phyloP scores from a whole-genome alignment of 768 basidiomycete genomes.

The Panus rudis region DNA sequence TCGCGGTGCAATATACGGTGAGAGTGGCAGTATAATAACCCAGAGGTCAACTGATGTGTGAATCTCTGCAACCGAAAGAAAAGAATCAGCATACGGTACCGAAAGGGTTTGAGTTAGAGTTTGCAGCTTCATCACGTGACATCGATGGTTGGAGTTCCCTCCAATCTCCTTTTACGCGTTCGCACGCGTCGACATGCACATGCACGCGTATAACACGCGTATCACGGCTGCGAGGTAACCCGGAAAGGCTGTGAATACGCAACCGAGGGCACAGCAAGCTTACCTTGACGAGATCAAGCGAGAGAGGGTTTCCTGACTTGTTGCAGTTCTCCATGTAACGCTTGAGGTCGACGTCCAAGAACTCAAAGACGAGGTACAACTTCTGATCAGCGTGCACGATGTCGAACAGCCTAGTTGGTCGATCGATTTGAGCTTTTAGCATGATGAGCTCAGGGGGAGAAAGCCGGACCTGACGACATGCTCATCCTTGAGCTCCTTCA shows the following conservation, averaged over 20 bases:
- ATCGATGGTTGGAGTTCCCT: background rate
- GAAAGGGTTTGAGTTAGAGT: slow-evolving; percentile 2
- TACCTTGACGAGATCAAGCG: slow-evolving; percentile 75
- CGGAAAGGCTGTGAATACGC: background rate
- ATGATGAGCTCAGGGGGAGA: background rate
- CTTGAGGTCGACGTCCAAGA: slow-evolving; percentile 94
- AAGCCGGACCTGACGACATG: slow-evolving; percentile 81
- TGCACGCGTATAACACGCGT: slow-evolving; percentile 28
- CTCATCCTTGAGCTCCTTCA: slow-evolving; percentile 95
- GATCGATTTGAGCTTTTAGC: slow-evolving; percentile 1
- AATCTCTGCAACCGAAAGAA: slow-evolving; percentile 66
- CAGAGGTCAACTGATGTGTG: slow-evolving; percentile 86
- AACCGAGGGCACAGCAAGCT: slow-evolving; percentile 18
- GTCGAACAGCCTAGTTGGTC: slow-evolving; percentile 67
- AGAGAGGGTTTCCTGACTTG: slow-evolving; percentile 63
- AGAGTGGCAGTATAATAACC: slow-evolving; percentile 90
- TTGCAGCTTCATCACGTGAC: slow-evolving; percentile 17
- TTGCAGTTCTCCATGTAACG: slow-evolving; percentile 91
- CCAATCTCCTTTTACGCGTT: slow-evolving; percentile 13
- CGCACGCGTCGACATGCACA: slow-evolving; percentile 17
- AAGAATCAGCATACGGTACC: slow-evolving; percentile 4
- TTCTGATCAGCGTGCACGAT: slow-evolving; percentile 97
- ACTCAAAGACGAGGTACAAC: slow-evolving; percentile 96
- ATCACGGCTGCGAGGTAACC: background rate
- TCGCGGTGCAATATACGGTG: slow-evolving; percentile 96